Evolutionary conservation across 2,329 filamentous ascomycete genomes (phyloP).

Genomic region (Zymoseptoria tritici): DNA sequence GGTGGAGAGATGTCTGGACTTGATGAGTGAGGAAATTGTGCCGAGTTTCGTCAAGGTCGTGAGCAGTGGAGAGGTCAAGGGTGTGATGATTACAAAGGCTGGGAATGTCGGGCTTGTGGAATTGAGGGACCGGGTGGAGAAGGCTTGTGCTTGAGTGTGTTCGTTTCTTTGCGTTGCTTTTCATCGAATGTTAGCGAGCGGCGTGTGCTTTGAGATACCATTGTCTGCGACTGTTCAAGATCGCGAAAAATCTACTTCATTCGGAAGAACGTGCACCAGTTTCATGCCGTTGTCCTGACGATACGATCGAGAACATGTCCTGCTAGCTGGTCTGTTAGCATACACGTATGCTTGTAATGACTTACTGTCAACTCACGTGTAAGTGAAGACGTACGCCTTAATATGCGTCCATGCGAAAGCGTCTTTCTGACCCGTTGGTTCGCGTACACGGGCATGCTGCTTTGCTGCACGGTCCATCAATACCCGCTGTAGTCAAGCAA

Average conservation of each 20-base stretch:
- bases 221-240: background rate
- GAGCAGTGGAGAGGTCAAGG: constrained; percentile 34
- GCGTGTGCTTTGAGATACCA: background rate
- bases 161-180: background rate
- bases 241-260: background rate
- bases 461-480: background rate
- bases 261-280: background rate
- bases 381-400: background rate
- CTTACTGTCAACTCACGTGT: background rate
- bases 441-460: background rate
- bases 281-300: background rate
- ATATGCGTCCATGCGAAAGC: background rate
- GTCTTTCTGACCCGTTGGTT: background rate
- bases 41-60: constrained; percentile 38
- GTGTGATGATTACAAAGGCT: constrained; percentile 35
- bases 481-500: background rate
- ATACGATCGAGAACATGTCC: background rate
- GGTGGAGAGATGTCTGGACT: constrained; percentile 35
- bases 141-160: constrained; percentile 6
- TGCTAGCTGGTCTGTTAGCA: background rate
- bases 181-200: background rate
- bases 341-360: background rate
- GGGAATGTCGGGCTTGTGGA: constrained; percentile 21
- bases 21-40: constrained; percentile 38
- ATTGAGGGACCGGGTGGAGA: constrained; percentile 23